Percentiles rank a stretch among this genome's conserved stretches.
Evolutionary conservation across 352 stramenopile genomes (phyloP).

Genomic region (Globisporangium apiculatum): DNA sequence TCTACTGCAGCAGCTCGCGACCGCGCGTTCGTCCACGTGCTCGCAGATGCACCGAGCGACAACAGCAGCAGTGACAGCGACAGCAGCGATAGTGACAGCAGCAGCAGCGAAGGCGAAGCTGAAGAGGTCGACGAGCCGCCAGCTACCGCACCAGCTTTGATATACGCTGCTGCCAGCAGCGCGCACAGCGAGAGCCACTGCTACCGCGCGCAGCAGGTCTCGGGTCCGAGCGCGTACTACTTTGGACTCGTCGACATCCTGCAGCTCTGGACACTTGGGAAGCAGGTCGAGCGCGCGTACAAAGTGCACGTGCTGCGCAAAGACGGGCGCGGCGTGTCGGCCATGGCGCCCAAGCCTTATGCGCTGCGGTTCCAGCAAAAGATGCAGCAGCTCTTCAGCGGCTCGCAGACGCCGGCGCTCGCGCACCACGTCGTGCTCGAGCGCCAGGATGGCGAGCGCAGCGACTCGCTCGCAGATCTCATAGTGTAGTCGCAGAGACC

Average conservation of each 20-base stretch:
- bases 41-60: conserved; percentile 5
- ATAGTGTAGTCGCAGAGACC: not conserved
- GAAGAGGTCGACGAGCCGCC: not conserved
- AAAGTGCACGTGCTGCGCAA: conserved; percentile 82
- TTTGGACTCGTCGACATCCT: conserved; percentile 88
- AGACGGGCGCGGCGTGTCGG: conserved; percentile 59
- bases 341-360: conserved; percentile 63
- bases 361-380: conserved; percentile 77
- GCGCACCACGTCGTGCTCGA: conserved; percentile 26
- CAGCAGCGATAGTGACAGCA: not conserved
- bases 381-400: conserved; percentile 80
- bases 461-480: not conserved
- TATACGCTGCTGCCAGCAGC: too few species aligned
- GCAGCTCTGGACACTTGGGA: conserved; percentile 80
- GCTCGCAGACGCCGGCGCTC: conserved; percentile 9
- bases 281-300: conserved; percentile 74
- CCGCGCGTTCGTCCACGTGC: conserved; percentile 34
- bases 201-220: conserved; percentile 73
- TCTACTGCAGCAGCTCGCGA: conserved; percentile 5
- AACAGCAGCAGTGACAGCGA: conserved; percentile 14
- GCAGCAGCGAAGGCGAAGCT: not conserved
- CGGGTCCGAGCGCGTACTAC: conserved; percentile 84
- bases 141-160: too few species aligned
- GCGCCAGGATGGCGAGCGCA: conserved; percentile 21
- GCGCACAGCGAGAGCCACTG: conserved; percentile 21